Evolutionary conservation across 805 yeast species (phyloP), one percentile per base, ranked within the genome.

Genomic region (Teunomyces panamensis): DNA sequence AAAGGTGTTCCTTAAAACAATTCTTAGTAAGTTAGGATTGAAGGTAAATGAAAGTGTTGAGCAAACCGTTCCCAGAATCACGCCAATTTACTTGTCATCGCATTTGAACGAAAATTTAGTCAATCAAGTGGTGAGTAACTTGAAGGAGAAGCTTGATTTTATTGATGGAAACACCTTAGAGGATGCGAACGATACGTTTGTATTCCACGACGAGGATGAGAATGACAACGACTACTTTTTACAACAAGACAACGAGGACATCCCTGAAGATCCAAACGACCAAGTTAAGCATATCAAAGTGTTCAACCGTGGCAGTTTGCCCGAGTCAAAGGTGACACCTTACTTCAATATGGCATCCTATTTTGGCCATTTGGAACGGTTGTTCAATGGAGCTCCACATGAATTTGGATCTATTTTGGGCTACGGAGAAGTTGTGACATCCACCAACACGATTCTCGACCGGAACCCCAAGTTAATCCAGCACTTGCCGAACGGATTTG

Each of bases 401-500:
- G 68, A 66, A 3, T 68, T 84, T 35, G 98, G 97, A 1, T 68
- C 85, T 0, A 60, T 76, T 1, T 63, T 88, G 17, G 67, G 87
- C 30, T 92, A 92, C 59, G 89, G 89, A 10, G 97, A 92, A 59
- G 96, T 91, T 5, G 82, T 91, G 1, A 87, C 97, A 0, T 91
- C 98, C 0, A 92, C 99, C 0, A 84, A 81, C 46, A 78, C 87
- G 0, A 68, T 92, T 59, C 70, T 94, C 55, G 96, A 92, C 59
- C 74, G 78, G 37, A 94, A 94, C 64, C 76, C 81, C 42, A 60
- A 71, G 9, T 60, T 89, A 32, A 64, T 92, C 47, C 67, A 74
- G 6, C 58, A 69, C 30, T 63, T 87, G 26, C 96, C 96, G 0
- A 74, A 82, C 26, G 96, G 96, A 0, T 77, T 83, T 9, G 72